Base-by-base conservation (phyloP, 768 basidiomycete genomes). In the Termitomyces sp. region DNA sequence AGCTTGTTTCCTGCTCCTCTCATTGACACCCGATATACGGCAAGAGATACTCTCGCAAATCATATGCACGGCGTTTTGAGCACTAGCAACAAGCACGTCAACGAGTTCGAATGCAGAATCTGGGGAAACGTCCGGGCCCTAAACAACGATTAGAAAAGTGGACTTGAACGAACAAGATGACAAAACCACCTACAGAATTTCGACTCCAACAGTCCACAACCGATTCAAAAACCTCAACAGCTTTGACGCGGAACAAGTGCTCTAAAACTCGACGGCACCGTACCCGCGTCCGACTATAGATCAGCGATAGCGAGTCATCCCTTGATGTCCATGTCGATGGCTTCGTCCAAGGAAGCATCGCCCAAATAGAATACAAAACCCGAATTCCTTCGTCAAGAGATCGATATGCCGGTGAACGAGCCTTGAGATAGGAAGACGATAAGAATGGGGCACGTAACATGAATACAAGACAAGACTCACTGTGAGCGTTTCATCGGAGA, bases 51-150 rank as follows among this genome's bases (percentile, higher is more conserved):
- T 88, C 69, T 97, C 93, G 68, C 92, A 95, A 35, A 93, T 75
- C 82, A 95, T 88, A 62, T 93, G 87, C 1, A 98, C 93, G 8
- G 91, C 86, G 56, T 82, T 88, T 66, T 94, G 93, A 4, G 94
- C 89, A 68, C 83, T 96, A 3, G 91, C 80, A 7, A 94, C 82
- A 33, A 98, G 81, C 16, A 87, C 75, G 68, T 97, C 94, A 13
- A 96, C 77, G 26, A 96, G 78, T 58, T 94, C 89, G 66, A 95
- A 96, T 1, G 88, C 80, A 6, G 82, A 78, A 33, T 80, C 77
- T 47, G 78, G 75, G 2, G 78, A 71, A 4, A 72, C 61, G 44
- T 70, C 71, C 30, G 77, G 68, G 50, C 77, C 74, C 74, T 79
- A 61, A 50, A 59, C 52, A 50, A 59, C 66, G n/a, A 63, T 56